Base-by-base conservation (phyloP, 495 filamentous ascomycete genomes). In the Aspergillus nanangensis region DNA sequence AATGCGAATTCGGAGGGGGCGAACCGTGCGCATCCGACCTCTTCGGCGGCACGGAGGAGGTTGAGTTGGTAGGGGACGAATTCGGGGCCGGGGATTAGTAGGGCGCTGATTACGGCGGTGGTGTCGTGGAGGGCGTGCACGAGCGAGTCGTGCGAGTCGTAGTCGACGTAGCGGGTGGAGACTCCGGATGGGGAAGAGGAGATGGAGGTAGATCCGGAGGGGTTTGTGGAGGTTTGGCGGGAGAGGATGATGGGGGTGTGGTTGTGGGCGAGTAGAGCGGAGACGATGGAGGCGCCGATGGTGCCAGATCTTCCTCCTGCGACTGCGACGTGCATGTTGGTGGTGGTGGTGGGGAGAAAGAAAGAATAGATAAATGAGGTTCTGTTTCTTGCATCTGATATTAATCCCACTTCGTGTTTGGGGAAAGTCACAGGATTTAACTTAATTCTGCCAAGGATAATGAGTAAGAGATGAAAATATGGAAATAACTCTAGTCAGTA, bases 1-100 rank as follows among this genome's bases (percentile, higher is more conserved):
- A 48, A 21, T 2, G 56, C 53, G 23, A 57, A 69, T 44, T 69
- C 60, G 5, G 49, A 56, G 10, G 67, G 66, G 4, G 60, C 62
- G 42, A 69, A 69, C 2, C 64, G 56, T 3, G 24, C 29, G 5
- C 56, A 52, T 9, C 66, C 60, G 1, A 60, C 63, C 10, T 24
- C 45, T 31, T 50, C 48, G 9, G 61, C 51, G 8, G 65, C 67
- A 7, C 55, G 29, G 8, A 71, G 58, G 0, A 67, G 55, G 33
- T 54, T 51, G 10, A 64, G 22, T 31, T 67, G 50, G 29, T 50
- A 53, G 8, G 56, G 44, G 1, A 45, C 20, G 21, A 55, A 45
- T 33, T 57, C 51, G 2, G 57, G 44, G 10, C 47, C 44, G n/a
- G 60, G 52, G 22, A 58, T 38, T 19, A 52, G 47, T 5, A 68